Evolutionary conservation across 176 grass and related monocot genomes (phyloP), one percentile per base, ranked within the genome.

Genomic region (Cymbopogon citratus): DNA sequence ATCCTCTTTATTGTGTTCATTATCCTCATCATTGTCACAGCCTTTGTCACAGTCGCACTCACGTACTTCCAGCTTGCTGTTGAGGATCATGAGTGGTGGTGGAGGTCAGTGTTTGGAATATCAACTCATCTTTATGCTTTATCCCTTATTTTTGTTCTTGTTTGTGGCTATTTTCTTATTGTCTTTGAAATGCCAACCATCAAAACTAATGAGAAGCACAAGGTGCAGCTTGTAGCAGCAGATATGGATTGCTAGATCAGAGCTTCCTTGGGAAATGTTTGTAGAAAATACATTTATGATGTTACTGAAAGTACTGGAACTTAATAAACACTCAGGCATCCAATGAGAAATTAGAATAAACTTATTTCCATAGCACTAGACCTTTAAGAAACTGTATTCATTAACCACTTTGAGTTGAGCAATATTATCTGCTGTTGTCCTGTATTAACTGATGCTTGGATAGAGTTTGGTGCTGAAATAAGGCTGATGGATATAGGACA

Each of bases 31-130:
- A 92, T 94, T 6, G 94, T 97, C 82, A 97, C 94, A 12, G 94
- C 94, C 1, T 97, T 97, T 75, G 93, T 97, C 80, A 97, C 94
- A 34, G 91, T 97, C 45, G 92, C 94, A 5, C 80, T 97, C 45
- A 91, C 94, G 5, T 97, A 97, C 71, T 97, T 97, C 86, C 94
- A 97, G 71, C 94, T 97, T 72, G 92, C 94, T 57, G 94, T 88
- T 43, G 94, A 97, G 80, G 94, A 97, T 85, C 94, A 97, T 56
- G 88, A 92, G 26, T 97, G 94, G 94, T 97, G 94, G 94, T 97
- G 94, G 94, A 97, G 94, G 94, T 94, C 63, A 87, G 89, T 86
- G 62, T 79, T 90, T 62, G 29, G 35, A 56, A 84, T 18, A 80
- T 81, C 10, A 29, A 77, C 63, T 71, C 13, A 49, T 71, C 39